Conservation (phyloP, 345 rosid genomes). For the Populus euphratica region DNA sequence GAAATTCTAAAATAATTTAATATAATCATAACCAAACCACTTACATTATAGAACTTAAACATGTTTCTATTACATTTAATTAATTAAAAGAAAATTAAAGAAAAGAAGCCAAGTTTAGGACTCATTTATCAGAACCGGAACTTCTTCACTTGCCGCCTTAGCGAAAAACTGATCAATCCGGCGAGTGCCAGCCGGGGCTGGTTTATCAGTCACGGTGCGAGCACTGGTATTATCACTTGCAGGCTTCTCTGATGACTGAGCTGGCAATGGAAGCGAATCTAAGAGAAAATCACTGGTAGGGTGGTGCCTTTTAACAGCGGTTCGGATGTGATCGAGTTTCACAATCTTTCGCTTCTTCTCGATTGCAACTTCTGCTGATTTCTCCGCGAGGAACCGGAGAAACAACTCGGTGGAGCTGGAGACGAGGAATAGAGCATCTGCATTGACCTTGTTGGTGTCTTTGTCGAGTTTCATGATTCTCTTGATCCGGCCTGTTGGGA, state of each 20-base stretch:
- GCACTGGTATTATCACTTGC: conserved; percentile 22
- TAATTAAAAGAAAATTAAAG: not conserved
- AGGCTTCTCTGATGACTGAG: conserved; percentile 27
- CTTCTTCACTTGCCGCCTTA: conserved; percentile 31
- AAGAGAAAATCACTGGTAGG: conserved; percentile 80
- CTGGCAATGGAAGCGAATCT: conserved; percentile 68
- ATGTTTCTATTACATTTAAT: conserved; percentile 7
- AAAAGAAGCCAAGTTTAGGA: conserved; percentile 16
- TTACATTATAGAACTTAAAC: not conserved
- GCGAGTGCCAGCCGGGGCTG: conserved; percentile 47
- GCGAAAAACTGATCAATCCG: conserved; percentile 66
- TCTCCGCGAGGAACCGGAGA: conserved; percentile 70
- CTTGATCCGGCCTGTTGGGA: conserved; percentile 69
- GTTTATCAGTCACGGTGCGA: conserved; percentile 25
- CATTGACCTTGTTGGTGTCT: conserved; percentile 75
- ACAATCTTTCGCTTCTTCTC: conserved; percentile 76
- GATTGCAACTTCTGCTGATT: conserved; percentile 42
- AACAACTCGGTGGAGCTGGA: conserved; percentile 61
- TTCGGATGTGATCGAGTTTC: conserved; percentile 59
- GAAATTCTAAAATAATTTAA: not conserved
- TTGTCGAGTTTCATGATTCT: conserved; percentile 81
- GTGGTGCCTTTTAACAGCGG: conserved; percentile 68
- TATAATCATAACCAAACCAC: not conserved
- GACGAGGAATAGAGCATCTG: conserved; percentile 71
- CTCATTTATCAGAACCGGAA: conserved; percentile 30